phyloP scores from a whole-genome alignment of 2,329 filamentous ascomycete species.

The Aspergillus intermedius region DNA sequence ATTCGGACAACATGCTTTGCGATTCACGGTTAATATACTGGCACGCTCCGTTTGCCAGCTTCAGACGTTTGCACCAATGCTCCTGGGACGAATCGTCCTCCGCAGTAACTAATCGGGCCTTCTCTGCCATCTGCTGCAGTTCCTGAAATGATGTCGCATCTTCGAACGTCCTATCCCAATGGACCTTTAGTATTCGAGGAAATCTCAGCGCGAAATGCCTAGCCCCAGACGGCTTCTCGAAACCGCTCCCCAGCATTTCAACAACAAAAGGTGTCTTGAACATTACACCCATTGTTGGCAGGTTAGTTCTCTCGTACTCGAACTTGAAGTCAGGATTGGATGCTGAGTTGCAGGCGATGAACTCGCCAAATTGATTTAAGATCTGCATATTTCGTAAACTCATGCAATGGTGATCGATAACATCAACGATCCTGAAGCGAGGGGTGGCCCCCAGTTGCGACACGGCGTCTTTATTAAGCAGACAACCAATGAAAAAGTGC shows the following conservation, averaged over 20 bases:
- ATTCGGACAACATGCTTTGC: slow-evolving; percentile 16
- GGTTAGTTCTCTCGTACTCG: slow-evolving; percentile 37
- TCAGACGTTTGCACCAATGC: slow-evolving; percentile 56
- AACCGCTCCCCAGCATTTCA: slow-evolving; percentile 73
- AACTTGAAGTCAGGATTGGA: slow-evolving; percentile 37
- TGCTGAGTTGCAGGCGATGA: slow-evolving; percentile 36
- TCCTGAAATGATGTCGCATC: slow-evolving; percentile 65
- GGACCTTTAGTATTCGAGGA: slow-evolving; percentile 67
- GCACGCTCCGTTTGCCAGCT: slow-evolving; percentile 41
- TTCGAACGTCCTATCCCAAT: slow-evolving; percentile 64
- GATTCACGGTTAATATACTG: slow-evolving; percentile 21
- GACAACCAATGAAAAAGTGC: slow-evolving; percentile 71
- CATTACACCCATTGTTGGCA: slow-evolving; percentile 36
- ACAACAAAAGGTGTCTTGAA: slow-evolving; percentile 70
- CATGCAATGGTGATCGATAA: slow-evolving; percentile 47
- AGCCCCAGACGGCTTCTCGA: slow-evolving; percentile 63
- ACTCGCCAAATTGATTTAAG: slow-evolving; percentile 45
- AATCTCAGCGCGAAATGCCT: slow-evolving; percentile 71
- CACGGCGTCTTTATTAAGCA: slow-evolving; percentile 60
- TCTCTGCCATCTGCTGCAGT: slow-evolving; percentile 59
- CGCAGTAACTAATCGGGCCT: slow-evolving; percentile 46
- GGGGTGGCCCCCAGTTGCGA: slow-evolving; percentile 47
- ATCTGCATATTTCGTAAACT: slow-evolving; percentile 46
- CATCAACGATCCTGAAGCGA: slow-evolving; percentile 60
- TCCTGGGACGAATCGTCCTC: slow-evolving; percentile 53